phyloP scores from a whole-genome alignment of 345 rosid genomes.

The Lagerstroemia speciosa region DNA sequence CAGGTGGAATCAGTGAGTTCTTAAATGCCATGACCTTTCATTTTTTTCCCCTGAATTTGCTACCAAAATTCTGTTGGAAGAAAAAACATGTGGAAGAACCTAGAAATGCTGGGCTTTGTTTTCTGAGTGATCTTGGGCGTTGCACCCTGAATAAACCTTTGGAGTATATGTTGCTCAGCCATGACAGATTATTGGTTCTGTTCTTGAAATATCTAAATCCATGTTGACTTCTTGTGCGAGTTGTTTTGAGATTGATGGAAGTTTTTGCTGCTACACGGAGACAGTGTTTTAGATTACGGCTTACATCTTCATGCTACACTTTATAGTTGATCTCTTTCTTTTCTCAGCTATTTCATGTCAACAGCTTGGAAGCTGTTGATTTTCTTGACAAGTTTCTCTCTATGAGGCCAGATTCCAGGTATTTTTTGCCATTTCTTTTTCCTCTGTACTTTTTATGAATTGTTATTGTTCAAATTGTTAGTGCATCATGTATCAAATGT shows the following conservation, averaged over 20 bases:
- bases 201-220: background rate
- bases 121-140: background rate
- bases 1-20: constrained; percentile 68
- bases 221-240: background rate
- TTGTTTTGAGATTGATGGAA: background rate
- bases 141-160: background rate
- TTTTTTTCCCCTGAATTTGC: background rate
- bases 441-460: background rate
- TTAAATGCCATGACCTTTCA: constrained; percentile 1
- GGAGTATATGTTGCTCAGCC: background rate
- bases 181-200: background rate
- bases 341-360: constrained; percentile 63
- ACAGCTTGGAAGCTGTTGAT: constrained; percentile 66
- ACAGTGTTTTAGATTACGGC: background rate
- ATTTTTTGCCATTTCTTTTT: constrained; percentile 11
- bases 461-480: background rate
- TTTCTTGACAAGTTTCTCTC: constrained; percentile 70
- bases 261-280: background rate
- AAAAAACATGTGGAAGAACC: background rate
- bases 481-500: background rate
- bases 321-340: constrained; percentile 10
- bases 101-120: background rate
- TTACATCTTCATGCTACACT: background rate
- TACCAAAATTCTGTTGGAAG: background rate
- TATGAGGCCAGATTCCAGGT: constrained; percentile 90